Base-by-base conservation (phyloP, 495 filamentous ascomycete species). In the Lasiosphaeria hispida region DNA sequence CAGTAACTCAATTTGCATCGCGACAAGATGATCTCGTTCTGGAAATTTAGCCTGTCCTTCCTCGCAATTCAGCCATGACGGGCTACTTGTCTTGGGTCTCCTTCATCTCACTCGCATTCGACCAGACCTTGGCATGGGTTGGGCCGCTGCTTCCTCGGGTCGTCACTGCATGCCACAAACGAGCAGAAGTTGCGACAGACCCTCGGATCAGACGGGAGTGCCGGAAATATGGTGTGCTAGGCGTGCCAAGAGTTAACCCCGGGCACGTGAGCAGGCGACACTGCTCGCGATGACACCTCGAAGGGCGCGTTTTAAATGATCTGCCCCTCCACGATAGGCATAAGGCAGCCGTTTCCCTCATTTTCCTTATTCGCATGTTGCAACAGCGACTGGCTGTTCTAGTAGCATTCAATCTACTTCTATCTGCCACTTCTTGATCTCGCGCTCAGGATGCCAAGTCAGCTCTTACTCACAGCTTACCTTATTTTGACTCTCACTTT, bases 201-300 rank as follows among this genome's bases (percentile, higher is more conserved):
- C 49, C 36, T 17, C 35, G 35, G 30, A 17, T 15, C 15, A 38
- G 23, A 45, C n/a, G 40, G 37, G 48, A 33, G 19, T 35, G 38
- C 30, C 37, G 43, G 14, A 17, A n/a, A 14, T 19, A 36, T 33
- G 41, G 53, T 11, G 35, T 55, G 15, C 36, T 42, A 11, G 13
- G 7, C 49, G 6, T 52, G 19, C 10, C 7, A 7, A 8, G 5
- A 10, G n/a, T 11, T 54, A 44, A 33, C 38, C 37, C 51, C 40
- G 51, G 4, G 34, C 65, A 68, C 65, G 60, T 68, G 65, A 68
- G 44, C 49, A 23, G 65, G 65, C 63, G 65, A 58, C 52, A 36
- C 23, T 3, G 17, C 42, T 17, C 60, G 63, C 41, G 63, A 56
- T 68, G 65, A 65, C 60, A 59, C 61, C 30, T 52, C 34, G 13